Evolutionary conservation across 2,329 filamentous ascomycete species (phyloP).

Genomic region (Malbranchea cinnamomea): DNA sequence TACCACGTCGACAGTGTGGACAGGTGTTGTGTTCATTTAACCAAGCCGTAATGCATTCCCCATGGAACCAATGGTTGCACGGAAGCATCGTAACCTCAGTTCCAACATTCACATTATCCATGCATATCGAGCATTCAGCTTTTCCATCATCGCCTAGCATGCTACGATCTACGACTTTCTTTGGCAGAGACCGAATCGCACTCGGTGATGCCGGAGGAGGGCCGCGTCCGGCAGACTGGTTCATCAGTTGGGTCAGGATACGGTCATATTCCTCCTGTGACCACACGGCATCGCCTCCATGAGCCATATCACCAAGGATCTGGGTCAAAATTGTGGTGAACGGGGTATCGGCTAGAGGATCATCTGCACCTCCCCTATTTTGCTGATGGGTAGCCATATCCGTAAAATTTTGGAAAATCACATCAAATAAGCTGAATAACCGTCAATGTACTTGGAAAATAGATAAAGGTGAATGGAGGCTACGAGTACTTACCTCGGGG

Average conservation of each 20-base stretch:
- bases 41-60: conserved; percentile 68
- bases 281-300: conserved; percentile 68
- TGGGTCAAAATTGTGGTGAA: too few relatives aligned
- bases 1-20: conserved; percentile 40
- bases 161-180: conserved; percentile 51
- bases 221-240: conserved; percentile 64
- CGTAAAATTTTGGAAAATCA: too few relatives aligned
- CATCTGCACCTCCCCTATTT: too few relatives aligned
- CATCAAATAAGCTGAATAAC: too few relatives aligned
- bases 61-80: conserved; percentile 90
- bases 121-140: conserved; percentile 85
- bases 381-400: too few relatives aligned
- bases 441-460: too few relatives aligned
- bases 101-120: conserved; percentile 62
- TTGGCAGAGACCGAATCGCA: conserved; percentile 59
- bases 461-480: too few relatives aligned
- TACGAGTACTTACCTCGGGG: too few relatives aligned
- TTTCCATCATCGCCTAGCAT: conserved; percentile 55
- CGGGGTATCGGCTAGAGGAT: too few relatives aligned
- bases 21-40: conserved; percentile 84
- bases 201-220: conserved; percentile 64
- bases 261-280: conserved; percentile 81
- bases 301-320: conserved; percentile 24
- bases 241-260: conserved; percentile 78
- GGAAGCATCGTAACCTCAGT: conserved; percentile 64